phyloP scores from a whole-genome alignment of 441 rosid genomes.

The Mallotus japonicus region DNA sequence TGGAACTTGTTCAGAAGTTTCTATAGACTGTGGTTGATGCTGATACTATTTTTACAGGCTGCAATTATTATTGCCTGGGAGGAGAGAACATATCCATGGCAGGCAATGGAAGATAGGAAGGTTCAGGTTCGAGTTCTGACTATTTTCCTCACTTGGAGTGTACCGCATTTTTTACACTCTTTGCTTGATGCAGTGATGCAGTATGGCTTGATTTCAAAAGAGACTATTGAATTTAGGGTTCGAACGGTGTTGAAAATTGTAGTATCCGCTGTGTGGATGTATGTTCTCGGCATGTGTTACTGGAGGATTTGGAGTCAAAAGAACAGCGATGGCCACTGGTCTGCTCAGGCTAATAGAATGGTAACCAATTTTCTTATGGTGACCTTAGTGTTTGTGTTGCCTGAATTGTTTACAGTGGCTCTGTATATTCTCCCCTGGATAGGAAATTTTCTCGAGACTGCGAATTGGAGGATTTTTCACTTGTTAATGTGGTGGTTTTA shows the following conservation, averaged over 20 bases:
- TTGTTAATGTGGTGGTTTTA: constrained; percentile 86
- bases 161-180: constrained; percentile 70
- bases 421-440: constrained; percentile 75
- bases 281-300: constrained; percentile 39
- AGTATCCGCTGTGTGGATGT: constrained; percentile 64
- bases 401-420: constrained; percentile 63
- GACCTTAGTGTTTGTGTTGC: constrained; percentile 54
- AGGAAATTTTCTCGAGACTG: constrained; percentile 27
- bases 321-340: constrained; percentile 50
- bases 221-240: constrained; percentile 52
- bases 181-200: constrained; percentile 69
- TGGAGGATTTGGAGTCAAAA: constrained; percentile 63
- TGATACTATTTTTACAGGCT: constrained; percentile 69
- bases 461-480: constrained; percentile 69
- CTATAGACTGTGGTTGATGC: constrained; percentile 86
- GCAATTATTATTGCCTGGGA: constrained; percentile 84
- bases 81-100: constrained; percentile 52
- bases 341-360: constrained; percentile 37
- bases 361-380: constrained; percentile 53
- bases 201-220: constrained; percentile 58
- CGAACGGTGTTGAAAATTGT: constrained; percentile 67
- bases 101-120: constrained; percentile 44
- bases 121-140: constrained; percentile 69
- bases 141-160: constrained; percentile 81
- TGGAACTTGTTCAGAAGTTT: constrained; percentile 76